Base-by-base conservation (phyloP, 202 grass and related monocot species). In the Carex sylvatica region DNA sequence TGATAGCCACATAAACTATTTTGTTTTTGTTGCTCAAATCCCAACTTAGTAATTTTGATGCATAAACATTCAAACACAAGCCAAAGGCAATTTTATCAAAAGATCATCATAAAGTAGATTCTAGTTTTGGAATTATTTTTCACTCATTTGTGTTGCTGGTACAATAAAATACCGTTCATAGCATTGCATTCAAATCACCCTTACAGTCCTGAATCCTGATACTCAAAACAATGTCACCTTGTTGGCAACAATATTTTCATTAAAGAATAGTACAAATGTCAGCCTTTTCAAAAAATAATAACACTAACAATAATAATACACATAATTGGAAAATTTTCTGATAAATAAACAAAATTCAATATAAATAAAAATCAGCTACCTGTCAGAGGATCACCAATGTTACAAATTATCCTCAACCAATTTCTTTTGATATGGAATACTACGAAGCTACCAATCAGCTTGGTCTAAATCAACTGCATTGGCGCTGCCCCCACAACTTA, bases 401-500 rank as follows among this genome's bases (percentile, higher is more conserved):
- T 87, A 89, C 84, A 89, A 89, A 66, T 66, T 66, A 53, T 66
- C 79, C 79, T 81, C 79, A 51, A 66, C 61, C 79, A 28, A 66
- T 49, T 80, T 80, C 58, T 81, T 73, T 84, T 89, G 65, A 51
- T 73, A 83, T 84, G 64, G 80, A 72, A 89, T 33, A 64, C 67
- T 85, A 92, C 80, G 56, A 87, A 85, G 42, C 82, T 85, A 74
- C 71, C 56, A 84, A 92, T 84, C 80, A 89, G 82, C 81, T 81
- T 74, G 85, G 88, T 66, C 86, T 77, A 70, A 84, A 85, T 78
- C 12, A 46, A 78, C 72, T 83, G 74, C 86, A 84, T 75, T 82
- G 14, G 77, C 77, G 74, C 46, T 70, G 85, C 84, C 82, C 61
- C 64, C 63, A 76, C 55, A n/a, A 91, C 80, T 84, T 85, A 70